Base-by-base conservation (phyloP, 371 early-diverging fungal species). In the Mucor indicus region DNA sequence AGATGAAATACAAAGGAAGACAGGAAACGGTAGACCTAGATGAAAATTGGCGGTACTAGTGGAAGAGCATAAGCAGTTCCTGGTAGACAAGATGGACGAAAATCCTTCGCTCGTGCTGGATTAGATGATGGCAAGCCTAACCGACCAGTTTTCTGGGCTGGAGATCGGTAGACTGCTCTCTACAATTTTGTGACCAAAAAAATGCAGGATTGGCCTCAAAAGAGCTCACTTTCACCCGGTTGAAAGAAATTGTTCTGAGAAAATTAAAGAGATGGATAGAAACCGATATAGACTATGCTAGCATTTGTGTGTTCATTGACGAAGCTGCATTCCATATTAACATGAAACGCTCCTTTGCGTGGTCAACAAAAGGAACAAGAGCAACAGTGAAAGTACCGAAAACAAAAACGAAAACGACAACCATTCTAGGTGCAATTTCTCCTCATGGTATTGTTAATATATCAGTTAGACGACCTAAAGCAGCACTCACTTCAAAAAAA, bases 111-210 rank as follows among this genome's bases (percentile, higher is more conserved):
- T n/a, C n/a, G n/a, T n/a, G n/a, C n/a, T n/a, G n/a, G n/a, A n/a
- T 43, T 19, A 21, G 17, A 50, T 50, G 25, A 42, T 42, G 42
- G 42, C 25, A 27, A 42, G 42, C 29, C 29, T 42, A 42, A 42
- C 15, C 25, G 29, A 24, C 12, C 16, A 24, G 25, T 42, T 42
- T 42, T 13, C 29, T 42, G 17, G 29, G 42, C 29, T 42, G 29
- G 37, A 37, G 19, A 37, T 37, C n/a, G n/a, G n/a, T n/a, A n/a
- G n/a, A n/a, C n/a, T n/a, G n/a, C 36, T 11, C 36, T 45, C 33
- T 27, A 47, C 48, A 27, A 47, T 38, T 38, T 47, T 38, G 27
- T 47, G 27, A 47, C 48, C 29, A 47, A 27, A 47, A 47, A 47
- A 19, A n/a, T 47, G 38, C 38, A 47, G 25, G 23, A 47, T 47